These are phyloP conservation scores for Neoarthrinium moseri DNA, from an alignment of 2,329 filamentous ascomycete species.

Conservation along the genomic window DNA sequence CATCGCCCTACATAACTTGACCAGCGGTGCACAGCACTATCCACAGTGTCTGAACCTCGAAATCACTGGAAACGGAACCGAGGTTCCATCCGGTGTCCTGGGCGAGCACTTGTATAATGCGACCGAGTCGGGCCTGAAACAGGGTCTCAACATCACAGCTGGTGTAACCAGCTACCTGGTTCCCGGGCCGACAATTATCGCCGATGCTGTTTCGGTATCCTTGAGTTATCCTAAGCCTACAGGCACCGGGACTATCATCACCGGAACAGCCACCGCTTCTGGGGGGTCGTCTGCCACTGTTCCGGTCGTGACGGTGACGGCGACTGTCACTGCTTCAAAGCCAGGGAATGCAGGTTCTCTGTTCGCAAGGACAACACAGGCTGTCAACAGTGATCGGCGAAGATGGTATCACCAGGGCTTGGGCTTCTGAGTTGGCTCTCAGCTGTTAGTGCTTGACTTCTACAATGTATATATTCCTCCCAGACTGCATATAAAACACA, in stretches of 20 bases:
- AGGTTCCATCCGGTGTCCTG: slow-evolving; percentile 7
- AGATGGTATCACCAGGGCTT: slow-evolving; percentile 8
- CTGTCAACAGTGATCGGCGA: not conserved
- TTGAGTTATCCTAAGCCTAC: slow-evolving; percentile 9
- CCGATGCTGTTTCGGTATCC: slow-evolving; percentile 8
- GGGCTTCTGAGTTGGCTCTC: not conserved
- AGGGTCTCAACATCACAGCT: slow-evolving; percentile 8
- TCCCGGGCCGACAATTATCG: slow-evolving; percentile 11
- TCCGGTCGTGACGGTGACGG: not conserved
- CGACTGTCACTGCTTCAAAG: not conserved
- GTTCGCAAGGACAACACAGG: not conserved
- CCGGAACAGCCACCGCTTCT: not conserved
- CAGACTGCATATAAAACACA: too few relatives aligned
- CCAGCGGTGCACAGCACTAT: slow-evolving; percentile 20
- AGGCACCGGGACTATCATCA: slow-evolving; percentile 4
- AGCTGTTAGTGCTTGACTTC: too few relatives aligned
- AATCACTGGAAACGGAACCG: slow-evolving; percentile 16
- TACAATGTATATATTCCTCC: too few relatives aligned
- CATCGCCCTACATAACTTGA: slow-evolving; percentile 23
- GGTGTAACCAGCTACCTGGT: slow-evolving; percentile 10
- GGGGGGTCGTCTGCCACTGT: not conserved
- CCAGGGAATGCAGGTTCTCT: not conserved
- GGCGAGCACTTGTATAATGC: slow-evolving; percentile 10
- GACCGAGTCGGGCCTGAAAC: slow-evolving; percentile 6
- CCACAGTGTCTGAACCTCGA: slow-evolving; percentile 25